These are phyloP conservation scores for Cercospora brassicicola DNA, from an alignment of 2,329 filamentous ascomycete genomes.

Conservation along the genomic window DNA sequence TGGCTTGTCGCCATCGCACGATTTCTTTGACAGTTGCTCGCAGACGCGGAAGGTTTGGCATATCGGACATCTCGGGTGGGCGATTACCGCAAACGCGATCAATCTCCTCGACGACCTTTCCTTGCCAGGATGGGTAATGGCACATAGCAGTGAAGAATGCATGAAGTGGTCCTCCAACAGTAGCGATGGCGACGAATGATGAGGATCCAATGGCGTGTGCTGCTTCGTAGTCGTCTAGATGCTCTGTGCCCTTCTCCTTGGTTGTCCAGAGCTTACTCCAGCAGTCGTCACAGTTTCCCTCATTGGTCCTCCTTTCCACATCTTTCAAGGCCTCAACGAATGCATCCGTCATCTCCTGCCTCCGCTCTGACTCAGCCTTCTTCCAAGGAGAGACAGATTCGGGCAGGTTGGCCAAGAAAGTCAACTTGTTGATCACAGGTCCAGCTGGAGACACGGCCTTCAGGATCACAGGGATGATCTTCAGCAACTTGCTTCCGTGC, in stretches of 20 bases:
- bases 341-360: slow-evolving; percentile 36
- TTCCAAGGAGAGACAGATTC: slow-evolving; percentile 37
- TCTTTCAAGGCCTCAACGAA: slow-evolving; percentile 39
- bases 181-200: slow-evolving; percentile 40
- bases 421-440: slow-evolving; percentile 39
- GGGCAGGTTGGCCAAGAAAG: slow-evolving; percentile 37
- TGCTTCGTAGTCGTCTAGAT: slow-evolving; percentile 37
- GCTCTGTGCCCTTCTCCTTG: slow-evolving; percentile 36
- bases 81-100: slow-evolving; percentile 38
- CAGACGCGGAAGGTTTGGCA: slow-evolving; percentile 37
- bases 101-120: slow-evolving; percentile 36
- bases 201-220: slow-evolving; percentile 39
- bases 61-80: slow-evolving; percentile 35
- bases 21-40: slow-evolving; percentile 40
- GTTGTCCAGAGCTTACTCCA: slow-evolving; percentile 40
- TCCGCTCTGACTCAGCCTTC: slow-evolving; percentile 32
- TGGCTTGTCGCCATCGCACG: slow-evolving; percentile 39
- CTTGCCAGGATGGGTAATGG: slow-evolving; percentile 38
- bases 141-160: slow-evolving; percentile 40
- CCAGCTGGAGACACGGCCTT: slow-evolving; percentile 39
- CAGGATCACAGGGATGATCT: slow-evolving; percentile 38
- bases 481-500: slow-evolving; percentile 39
- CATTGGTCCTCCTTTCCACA: slow-evolving; percentile 32
- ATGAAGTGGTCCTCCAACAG: slow-evolving; percentile 38
- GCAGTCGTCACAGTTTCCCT: slow-evolving; percentile 31